Percentiles rank a stretch among this genome's conserved stretches.
Evolutionary conservation across 1,284 basidiomycete species (phyloP).

Genomic region (Leccinum subrobustum): DNA sequence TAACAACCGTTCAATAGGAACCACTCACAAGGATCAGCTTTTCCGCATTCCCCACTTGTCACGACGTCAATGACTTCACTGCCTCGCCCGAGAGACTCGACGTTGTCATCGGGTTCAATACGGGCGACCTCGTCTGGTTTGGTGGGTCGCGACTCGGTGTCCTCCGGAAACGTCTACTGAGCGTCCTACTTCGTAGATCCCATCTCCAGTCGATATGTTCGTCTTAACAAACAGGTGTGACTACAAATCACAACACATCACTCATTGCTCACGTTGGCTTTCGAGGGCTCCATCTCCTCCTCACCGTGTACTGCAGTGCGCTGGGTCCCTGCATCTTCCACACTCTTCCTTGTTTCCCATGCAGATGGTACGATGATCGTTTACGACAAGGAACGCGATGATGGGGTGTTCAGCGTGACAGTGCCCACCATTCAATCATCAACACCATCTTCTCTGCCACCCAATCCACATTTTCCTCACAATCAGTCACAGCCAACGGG

Average conservation of each 20-base stretch:
- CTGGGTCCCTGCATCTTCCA: constrained; percentile 86
- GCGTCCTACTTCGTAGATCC: constrained; percentile 54
- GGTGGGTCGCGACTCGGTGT: constrained; percentile 45
- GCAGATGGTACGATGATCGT: constrained; percentile 86
- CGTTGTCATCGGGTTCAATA: constrained; percentile 88
- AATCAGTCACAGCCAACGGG: constrained; percentile 7
- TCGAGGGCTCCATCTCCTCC: constrained; percentile 24
- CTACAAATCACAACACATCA: constrained; percentile 17
- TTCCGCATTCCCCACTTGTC: constrained; percentile 84
- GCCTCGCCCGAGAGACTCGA: constrained; percentile 80
- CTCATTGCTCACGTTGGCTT: constrained; percentile 33
- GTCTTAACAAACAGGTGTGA: constrained; percentile 85
- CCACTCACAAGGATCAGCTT: constrained; percentile 86
- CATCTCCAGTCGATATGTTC: constrained; percentile 80
- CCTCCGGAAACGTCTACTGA: neutral
- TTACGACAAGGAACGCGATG: constrained; percentile 88
- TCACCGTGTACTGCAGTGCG: constrained; percentile 57
- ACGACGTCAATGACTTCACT: constrained; percentile 82
- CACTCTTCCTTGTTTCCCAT: constrained; percentile 89
- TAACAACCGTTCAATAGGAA: constrained; percentile 52
- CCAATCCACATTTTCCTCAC: constrained; percentile 13
- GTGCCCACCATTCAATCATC: constrained; percentile 41
- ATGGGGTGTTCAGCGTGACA: constrained; percentile 67
- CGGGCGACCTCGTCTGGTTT: constrained; percentile 93
- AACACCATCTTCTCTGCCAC: constrained; percentile 10